Conservation (phyloP, 345 rosid genomes). For the Brassica nigra region DNA sequence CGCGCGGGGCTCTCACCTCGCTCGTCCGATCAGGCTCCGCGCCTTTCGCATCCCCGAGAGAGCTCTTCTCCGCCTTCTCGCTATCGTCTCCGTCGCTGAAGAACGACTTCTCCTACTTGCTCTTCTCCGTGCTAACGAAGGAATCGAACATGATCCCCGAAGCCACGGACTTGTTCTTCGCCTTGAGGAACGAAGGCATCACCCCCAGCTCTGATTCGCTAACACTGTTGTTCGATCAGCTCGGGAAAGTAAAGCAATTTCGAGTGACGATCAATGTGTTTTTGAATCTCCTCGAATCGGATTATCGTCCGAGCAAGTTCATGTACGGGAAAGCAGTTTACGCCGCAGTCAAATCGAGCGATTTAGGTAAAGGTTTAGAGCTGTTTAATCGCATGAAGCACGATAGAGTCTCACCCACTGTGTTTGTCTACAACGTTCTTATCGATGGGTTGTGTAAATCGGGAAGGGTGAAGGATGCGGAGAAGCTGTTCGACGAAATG, state of each 20-base stretch:
- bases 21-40: conserved; percentile 46
- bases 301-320: conserved; percentile 58
- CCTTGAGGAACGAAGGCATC: conserved; percentile 53
- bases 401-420: conserved; percentile 47
- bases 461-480: conserved; percentile 62
- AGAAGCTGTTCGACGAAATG: conserved; percentile 74
- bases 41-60: conserved; percentile 49
- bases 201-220: conserved; percentile 49
- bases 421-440: conserved; percentile 67
- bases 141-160: conserved; percentile 51
- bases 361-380: conserved; percentile 54
- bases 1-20: conserved; percentile 48
- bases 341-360: conserved; percentile 68
- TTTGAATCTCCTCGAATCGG: conserved; percentile 47
- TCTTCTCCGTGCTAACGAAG: conserved; percentile 45
- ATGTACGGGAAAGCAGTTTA: conserved; percentile 70
- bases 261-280: conserved; percentile 53
- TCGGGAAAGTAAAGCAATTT: conserved; percentile 47
- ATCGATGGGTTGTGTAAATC: conserved; percentile 59
- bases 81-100: conserved; percentile 48
- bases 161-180: conserved; percentile 48
- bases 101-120: conserved; percentile 45
- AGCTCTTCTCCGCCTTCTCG: conserved; percentile 57
- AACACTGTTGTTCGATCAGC: conserved; percentile 47
- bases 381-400: conserved; percentile 59